Base-by-base conservation (phyloP, 306 rosid genomes). In the Psophocarpus tetragonolobus region DNA sequence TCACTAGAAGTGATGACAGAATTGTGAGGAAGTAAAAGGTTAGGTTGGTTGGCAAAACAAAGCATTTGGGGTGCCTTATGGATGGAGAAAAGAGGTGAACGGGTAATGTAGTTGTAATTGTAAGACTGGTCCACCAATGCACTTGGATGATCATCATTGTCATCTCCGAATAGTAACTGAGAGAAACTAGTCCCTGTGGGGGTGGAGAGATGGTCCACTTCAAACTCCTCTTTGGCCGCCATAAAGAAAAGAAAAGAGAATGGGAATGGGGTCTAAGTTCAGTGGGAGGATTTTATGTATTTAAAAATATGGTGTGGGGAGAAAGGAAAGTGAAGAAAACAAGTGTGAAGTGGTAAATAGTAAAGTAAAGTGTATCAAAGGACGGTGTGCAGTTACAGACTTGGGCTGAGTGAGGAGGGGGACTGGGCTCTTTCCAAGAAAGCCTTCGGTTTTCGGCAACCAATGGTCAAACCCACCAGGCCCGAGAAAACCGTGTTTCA, bases 401-500 rank as follows among this genome's bases (percentile, higher is more conserved):
- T 71, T 77, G 86, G 82, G 76, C 77, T 82, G 18, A 65, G 71
- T 81, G 54, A 18, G 1, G 81, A 0, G 56, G 27, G 36, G 23
- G 75, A 71, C 1, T 84, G 86, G 86, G 74, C 78, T 73, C 27
- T 60, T 87, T 89, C 85, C 94, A 33, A 84, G 83, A 78, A 33
- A 0, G 74, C 75, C 84, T 83, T 92, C 71, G 92, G 88, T 85
- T 87, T 87, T 84, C 84, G 78, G 81, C 85, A 64, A 80, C 45
- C 51, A 70, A 53, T 76, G 85, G 98, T 93, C 98, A 93, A 93
- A 85, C 83, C 83, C 86, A 67, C 92, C 77, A 68, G 86, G 80
- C 92, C 97, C 98, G 91, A 93, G 96, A 93, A 90, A 90, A 88
- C 91, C 91, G 91, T 93, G 93, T 91, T 86, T 85, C 51, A 50